These are phyloP conservation scores for Cenchrus fungigraminus DNA, from an alignment of 176 grass and related monocot genomes.

Conservation along the genomic window DNA sequence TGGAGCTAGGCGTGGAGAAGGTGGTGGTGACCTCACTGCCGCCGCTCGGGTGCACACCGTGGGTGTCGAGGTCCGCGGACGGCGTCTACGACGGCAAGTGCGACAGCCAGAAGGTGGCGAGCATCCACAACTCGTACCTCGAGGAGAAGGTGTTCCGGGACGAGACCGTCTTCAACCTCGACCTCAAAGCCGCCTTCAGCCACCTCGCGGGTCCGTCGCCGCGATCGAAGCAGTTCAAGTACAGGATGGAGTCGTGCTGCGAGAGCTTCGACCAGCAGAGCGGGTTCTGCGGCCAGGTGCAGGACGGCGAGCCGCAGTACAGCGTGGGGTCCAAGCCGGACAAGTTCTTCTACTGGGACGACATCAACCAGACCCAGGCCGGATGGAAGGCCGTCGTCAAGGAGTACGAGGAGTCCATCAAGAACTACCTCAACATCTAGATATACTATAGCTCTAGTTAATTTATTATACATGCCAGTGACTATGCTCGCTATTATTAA, in stretches of 20 bases:
- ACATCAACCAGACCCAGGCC: slow-evolving; percentile 49
- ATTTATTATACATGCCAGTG: not conserved
- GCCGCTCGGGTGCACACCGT: slow-evolving; percentile 53
- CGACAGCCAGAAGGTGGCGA: slow-evolving; percentile 8
- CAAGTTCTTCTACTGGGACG: slow-evolving; percentile 57
- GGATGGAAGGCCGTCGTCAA: slow-evolving; percentile 44
- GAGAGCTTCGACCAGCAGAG: slow-evolving; percentile 22
- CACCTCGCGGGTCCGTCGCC: not conserved
- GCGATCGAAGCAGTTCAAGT: slow-evolving; percentile 10
- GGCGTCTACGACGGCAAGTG: slow-evolving; percentile 28
- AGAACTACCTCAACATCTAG: slow-evolving; percentile 3
- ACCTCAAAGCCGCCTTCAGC: slow-evolving; percentile 14
- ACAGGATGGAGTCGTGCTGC: slow-evolving; percentile 49
- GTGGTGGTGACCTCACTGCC: slow-evolving; percentile 52
- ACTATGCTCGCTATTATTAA: not conserved
- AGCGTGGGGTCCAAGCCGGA: not conserved
- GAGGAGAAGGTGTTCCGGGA: not conserved
- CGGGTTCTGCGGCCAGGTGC: slow-evolving; percentile 32
- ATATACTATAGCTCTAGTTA: not conserved
- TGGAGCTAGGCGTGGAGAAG: slow-evolving; percentile 39
- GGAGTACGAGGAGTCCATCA: slow-evolving; percentile 7
- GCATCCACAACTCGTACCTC: slow-evolving; percentile 40
- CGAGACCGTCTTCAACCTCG: not conserved
- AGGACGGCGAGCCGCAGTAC: not conserved
- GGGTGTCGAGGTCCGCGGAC: slow-evolving; percentile 20